A percentile compares a stretch with the other conserved stretches of the same genome.
Conservation (phyloP, 1,139 yeast genomes). For the Eremothecium gossypii region DNA sequence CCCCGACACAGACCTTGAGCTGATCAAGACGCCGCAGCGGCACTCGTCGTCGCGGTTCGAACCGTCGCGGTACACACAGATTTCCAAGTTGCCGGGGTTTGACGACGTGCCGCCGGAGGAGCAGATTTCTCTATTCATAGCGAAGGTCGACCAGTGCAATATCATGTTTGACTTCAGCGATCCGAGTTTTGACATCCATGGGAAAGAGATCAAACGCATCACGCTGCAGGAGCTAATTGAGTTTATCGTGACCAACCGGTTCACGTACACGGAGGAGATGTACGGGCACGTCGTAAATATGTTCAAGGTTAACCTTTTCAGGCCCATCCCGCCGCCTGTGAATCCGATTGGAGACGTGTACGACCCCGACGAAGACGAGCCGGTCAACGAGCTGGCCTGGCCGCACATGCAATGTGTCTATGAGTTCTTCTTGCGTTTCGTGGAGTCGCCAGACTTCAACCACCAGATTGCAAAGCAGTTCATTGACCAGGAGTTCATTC, state of each 20-base stretch:
- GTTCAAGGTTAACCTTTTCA: conserved; percentile 81
- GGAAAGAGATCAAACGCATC: conserved; percentile 81
- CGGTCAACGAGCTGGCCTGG: conserved; percentile 94
- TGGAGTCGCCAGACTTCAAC: conserved; percentile 91
- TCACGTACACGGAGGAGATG: conserved; percentile 84
- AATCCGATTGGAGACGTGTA: conserved; percentile 92
- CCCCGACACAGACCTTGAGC: conserved; percentile 44
- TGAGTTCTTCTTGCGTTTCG: conserved; percentile 84
- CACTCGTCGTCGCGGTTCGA: conserved; percentile 93
- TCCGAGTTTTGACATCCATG: conserved; percentile 84
- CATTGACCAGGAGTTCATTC: conserved; percentile 84
- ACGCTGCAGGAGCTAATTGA: conserved; percentile 85
- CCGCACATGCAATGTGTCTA: conserved; percentile 97
- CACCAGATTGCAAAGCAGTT: conserved; percentile 89
- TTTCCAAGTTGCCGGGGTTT: conserved; percentile 75
- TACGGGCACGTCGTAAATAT: conserved; percentile 79
- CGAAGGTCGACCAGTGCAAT: conserved; percentile 90
- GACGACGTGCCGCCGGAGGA: conserved; percentile 87
- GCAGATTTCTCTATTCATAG: conserved; percentile 70
- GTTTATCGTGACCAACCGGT: conserved; percentile 71
- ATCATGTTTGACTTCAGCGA: conserved; percentile 89
- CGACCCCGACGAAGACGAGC: conserved; percentile 99
- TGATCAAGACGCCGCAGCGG: conserved; percentile 72
- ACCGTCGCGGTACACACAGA: conserved; percentile 64
- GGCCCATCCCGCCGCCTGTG: conserved; percentile 97